A percentile compares a stretch with the other conserved stretches of the same genome.
These are phyloP conservation scores for Boletus subluridellus DNA, from an alignment of 1,284 basidiomycete species.

Conservation along the genomic window DNA sequence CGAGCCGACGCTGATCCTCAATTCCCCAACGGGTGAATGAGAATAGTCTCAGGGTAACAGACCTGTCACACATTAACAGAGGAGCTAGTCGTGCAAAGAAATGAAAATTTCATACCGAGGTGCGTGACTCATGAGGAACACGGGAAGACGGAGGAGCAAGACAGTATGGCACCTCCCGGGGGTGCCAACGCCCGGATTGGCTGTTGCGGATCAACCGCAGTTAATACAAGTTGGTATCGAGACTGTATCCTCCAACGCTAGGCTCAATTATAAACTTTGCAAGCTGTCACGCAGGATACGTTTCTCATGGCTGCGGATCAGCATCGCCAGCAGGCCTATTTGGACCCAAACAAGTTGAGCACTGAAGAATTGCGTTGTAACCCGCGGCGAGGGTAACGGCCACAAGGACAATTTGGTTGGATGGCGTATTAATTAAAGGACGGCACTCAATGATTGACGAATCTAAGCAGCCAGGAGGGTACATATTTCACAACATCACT, in stretches of 20 bases:
- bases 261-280: slow-evolving; percentile 6
- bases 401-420: slow-evolving; percentile 18
- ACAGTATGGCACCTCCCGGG: slow-evolving; percentile 2
- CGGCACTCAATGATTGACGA: slow-evolving; percentile 32
- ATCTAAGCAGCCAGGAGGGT: slow-evolving; percentile 8
- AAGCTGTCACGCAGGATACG: slow-evolving; percentile 11
- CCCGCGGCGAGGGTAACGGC: slow-evolving; percentile 15
- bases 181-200: slow-evolving; percentile 18
- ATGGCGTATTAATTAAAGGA: slow-evolving; percentile 32
- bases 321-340: slow-evolving; percentile 20
- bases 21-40: slow-evolving; percentile 8
- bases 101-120: slow-evolving; percentile 25
- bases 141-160: slow-evolving; percentile 9
- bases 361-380: slow-evolving; percentile 21
- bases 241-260: not conserved
- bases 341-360: slow-evolving; percentile 3
- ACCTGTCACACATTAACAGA: slow-evolving; percentile 11
- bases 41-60: slow-evolving; percentile 10
- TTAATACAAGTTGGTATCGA: slow-evolving; percentile 13
- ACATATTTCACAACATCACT: slow-evolving; percentile 28
- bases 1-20: slow-evolving; percentile 30
- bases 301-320: slow-evolving; percentile 21
- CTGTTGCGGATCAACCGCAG: slow-evolving; percentile 30
- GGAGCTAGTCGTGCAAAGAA: slow-evolving; percentile 10
- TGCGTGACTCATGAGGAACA: slow-evolving; percentile 10